These are phyloP conservation scores for Hordeum marinum DNA, from an alignment of 176 grass and related monocot species.

Conservation along the genomic window DNA sequence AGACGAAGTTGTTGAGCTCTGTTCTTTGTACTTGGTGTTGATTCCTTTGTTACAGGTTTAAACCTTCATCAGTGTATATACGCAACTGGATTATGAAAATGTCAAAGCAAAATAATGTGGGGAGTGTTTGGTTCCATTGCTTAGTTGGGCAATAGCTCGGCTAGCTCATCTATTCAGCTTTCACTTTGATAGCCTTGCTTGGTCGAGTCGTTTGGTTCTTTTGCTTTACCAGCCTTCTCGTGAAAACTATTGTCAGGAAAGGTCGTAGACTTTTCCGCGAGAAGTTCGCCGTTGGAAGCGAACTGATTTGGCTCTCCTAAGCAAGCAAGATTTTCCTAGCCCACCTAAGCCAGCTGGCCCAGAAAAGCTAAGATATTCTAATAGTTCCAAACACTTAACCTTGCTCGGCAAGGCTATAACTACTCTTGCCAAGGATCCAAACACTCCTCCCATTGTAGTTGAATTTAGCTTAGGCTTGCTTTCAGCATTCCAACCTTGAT, in stretches of 20 bases:
- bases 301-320: neutral
- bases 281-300: neutral
- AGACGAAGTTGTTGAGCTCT: neutral
- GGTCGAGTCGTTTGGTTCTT: neutral
- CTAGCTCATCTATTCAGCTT: neutral
- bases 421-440: neutral
- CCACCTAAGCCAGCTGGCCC: neutral
- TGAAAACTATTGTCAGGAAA: neutral
- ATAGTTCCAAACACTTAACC: neutral
- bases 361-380: neutral
- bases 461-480: conserved; percentile 1
- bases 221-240: neutral
- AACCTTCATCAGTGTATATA: neutral
- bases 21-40: neutral
- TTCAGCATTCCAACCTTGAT: neutral
- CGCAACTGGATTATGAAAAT: neutral
- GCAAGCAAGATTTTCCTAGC: neutral
- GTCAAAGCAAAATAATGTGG: neutral
- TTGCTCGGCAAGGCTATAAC: neutral
- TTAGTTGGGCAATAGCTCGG: neutral
- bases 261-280: neutral
- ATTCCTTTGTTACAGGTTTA: neutral
- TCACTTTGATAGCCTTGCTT: neutral
- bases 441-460: neutral
- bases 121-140: neutral